Base-by-base conservation (phyloP, 2,329 filamentous ascomycete genomes). In the Annulohypoxylon truncatum region DNA sequence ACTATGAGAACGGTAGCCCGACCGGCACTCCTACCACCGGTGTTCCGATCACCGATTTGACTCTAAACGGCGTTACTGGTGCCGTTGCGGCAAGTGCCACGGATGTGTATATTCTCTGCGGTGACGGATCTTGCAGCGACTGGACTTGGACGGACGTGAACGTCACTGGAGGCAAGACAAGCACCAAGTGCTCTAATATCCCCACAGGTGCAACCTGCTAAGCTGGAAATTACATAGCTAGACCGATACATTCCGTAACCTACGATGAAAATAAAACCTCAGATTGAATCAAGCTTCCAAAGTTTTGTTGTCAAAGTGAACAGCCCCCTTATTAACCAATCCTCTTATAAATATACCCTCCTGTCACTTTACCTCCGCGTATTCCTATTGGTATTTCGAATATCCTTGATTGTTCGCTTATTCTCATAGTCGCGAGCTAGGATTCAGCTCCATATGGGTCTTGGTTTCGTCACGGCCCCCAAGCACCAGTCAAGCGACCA, bases 101-200 rank as follows among this genome's bases (percentile, higher is more conserved):
- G 1, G 71, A 76, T 8, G 64, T 80, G 29, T 78, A 80, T 57
- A 74, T 82, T n/a, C 77, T 80, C 15, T 82, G 80, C 52, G 79
- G 76, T 28, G 65, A 73, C 20, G 77, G 76, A 0, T 75, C 76
- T 7, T 82, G 80, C 68, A 73, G 73, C 12, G 68, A 71, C 47
- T 82, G 79, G 78, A 73, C 66, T 5, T 81, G 78, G 78, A 69
- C 62, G 1, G 73, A 68, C 4, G 79, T 81, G 13, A 74, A 64
- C 4, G 71, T 82, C 3, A 76, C 75, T 0, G 79, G 80, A 3
- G 82, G 83, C 29, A 74, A 77, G 73, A 63, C 64, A 24, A 71
- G 84, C 62, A 90, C 89, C 57, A 90, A 80, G 35, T 86, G 84
- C 88, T 87, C 92, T 59, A 93, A 74, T 40, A 51, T 74, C 6